Evolutionary conservation across 2,329 filamentous ascomycete genomes (phyloP).

Genomic region (Fusarium udum): DNA sequence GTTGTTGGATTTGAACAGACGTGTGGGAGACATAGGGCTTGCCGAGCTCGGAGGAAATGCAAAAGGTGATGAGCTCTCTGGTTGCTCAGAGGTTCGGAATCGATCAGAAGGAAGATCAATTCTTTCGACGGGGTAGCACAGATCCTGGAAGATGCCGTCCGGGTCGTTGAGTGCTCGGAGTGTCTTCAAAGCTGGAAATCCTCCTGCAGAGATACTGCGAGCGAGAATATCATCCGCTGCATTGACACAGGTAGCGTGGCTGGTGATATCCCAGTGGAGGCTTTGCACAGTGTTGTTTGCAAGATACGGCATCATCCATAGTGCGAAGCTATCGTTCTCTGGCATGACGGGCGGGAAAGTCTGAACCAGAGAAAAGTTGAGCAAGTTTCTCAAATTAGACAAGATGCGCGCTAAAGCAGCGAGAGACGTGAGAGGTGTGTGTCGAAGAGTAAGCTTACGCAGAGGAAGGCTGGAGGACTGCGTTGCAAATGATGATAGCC

Average conservation of each 20-base stretch:
- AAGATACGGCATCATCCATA: slow-evolving; percentile 72
- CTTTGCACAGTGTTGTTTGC: slow-evolving; percentile 62
- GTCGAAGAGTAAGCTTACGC: slow-evolving; percentile 62
- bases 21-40: slow-evolving; percentile 39
- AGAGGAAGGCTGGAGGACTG: slow-evolving; percentile 57
- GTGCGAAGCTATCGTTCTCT: slow-evolving; percentile 59
- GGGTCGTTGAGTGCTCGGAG: slow-evolving; percentile 75
- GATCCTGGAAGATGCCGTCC: slow-evolving; percentile 72
- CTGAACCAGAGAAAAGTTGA: slow-evolving; percentile 65
- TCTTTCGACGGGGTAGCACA: slow-evolving; percentile 71
- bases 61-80: slow-evolving; percentile 28
- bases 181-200: slow-evolving; percentile 69
- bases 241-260: slow-evolving; percentile 55
- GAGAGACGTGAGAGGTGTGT: slow-evolving; percentile 65
- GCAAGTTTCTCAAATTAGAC: slow-evolving; percentile 61
- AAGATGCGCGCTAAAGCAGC: slow-evolving; percentile 68
- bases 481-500: slow-evolving; percentile 66
- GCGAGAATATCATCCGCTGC: slow-evolving; percentile 71
- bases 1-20: slow-evolving; percentile 50
- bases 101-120: slow-evolving; percentile 62
- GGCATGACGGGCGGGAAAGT: slow-evolving; percentile 64
- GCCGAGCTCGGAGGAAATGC: slow-evolving; percentile 32
- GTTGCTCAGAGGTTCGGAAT: slow-evolving; percentile 46
- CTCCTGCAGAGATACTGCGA: slow-evolving; percentile 66
- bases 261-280: slow-evolving; percentile 73